Evolutionary conservation across 139 green algal species (phyloP).

Genomic region (Micractinium sp.): DNA sequence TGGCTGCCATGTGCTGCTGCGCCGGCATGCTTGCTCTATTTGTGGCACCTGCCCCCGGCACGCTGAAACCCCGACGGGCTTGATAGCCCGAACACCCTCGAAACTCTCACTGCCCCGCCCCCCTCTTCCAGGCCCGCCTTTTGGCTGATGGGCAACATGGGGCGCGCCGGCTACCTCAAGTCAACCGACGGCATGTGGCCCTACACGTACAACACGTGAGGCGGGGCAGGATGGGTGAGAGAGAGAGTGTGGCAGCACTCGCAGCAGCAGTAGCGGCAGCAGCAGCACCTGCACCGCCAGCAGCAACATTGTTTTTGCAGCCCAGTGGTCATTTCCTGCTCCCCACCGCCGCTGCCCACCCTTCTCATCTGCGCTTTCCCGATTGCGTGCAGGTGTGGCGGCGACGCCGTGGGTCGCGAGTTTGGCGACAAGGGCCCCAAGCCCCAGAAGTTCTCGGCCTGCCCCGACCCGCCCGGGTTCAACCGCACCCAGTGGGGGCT

Average conservation of each 20-base stretch:
- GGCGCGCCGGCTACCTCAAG: conserved; percentile 48
- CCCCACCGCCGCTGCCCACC: too few species aligned
- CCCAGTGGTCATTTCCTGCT: too few species aligned
- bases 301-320: too few species aligned
- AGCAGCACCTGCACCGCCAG: too few species aligned
- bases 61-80: too few species aligned
- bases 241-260: too few species aligned
- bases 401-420: conserved; percentile 4
- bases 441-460: conserved; percentile 21
- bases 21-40: neutral
- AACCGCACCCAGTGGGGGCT: conserved; percentile 27
- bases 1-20: neutral
- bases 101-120: neutral
- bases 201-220: conserved; percentile 58
- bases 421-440: neutral
- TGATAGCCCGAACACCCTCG: too few species aligned
- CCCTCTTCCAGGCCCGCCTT: conserved; percentile 29
- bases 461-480: conserved; percentile 7
- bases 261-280: too few species aligned
- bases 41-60: neutral
- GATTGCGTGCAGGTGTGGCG: conserved; percentile 6
- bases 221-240: too few species aligned
- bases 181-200: conserved; percentile 57
- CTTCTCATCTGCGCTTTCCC: neutral
- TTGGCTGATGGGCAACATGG: conserved; percentile 60